phyloP scores from a whole-genome alignment of 2,329 filamentous ascomycete species.

The Talaromyces sp. region DNA sequence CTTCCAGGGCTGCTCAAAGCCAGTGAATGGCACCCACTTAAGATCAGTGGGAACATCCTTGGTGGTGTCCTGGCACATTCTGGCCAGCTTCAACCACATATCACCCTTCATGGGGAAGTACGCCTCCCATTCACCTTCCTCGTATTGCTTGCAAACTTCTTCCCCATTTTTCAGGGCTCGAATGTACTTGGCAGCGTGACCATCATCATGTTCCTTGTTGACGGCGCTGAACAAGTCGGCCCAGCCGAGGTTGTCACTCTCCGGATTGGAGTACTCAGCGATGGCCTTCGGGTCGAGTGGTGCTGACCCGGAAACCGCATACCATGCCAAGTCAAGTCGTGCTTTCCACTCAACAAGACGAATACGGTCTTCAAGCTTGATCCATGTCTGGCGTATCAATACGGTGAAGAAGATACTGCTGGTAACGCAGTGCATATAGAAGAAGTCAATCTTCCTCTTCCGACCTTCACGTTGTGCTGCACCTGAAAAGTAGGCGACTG shows the following conservation, averaged over 20 bases:
- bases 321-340: slow-evolving; percentile 25
- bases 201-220: slow-evolving; percentile 31
- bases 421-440: slow-evolving; percentile 31
- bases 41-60: neutral
- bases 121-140: slow-evolving; percentile 17
- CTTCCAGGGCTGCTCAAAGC: neutral
- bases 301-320: slow-evolving; percentile 19
- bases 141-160: slow-evolving; percentile 20
- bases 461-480: neutral
- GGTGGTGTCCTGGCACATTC: slow-evolving; percentile 23
- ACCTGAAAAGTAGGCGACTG: slow-evolving; percentile 5
- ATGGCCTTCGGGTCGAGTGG: slow-evolving; percentile 23
- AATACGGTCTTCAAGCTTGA: slow-evolving; percentile 27
- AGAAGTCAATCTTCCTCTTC: slow-evolving; percentile 11
- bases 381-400: slow-evolving; percentile 31
- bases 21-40: neutral
- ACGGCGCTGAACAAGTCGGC: slow-evolving; percentile 25
- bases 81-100: slow-evolving; percentile 25
- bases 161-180: slow-evolving; percentile 34
- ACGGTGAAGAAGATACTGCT: slow-evolving; percentile 32
- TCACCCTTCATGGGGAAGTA: slow-evolving; percentile 23
- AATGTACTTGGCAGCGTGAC: slow-evolving; percentile 36
- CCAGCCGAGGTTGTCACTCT: slow-evolving; percentile 27
- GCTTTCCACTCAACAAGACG: slow-evolving; percentile 27
- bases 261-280: slow-evolving; percentile 18